These are phyloP conservation scores for Sporothrix brunneoviolacea DNA, from an alignment of 2,329 filamentous ascomycete genomes.

Conservation along the genomic window DNA sequence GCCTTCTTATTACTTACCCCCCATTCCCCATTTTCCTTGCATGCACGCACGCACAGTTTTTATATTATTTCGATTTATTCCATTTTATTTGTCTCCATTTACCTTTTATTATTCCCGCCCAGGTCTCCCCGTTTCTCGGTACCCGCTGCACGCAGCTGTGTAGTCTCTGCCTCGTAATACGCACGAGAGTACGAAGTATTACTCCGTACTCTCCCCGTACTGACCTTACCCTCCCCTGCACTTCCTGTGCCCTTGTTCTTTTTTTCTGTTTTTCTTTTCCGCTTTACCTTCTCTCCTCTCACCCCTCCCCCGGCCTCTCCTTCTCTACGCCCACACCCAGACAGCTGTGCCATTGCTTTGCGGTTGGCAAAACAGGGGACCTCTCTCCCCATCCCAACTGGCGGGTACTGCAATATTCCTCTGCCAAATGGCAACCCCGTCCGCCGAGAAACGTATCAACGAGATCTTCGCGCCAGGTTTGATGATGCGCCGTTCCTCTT, in stretches of 20 bases:
- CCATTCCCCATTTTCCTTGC: conserved; percentile 8
- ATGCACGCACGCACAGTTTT: conserved; percentile 7
- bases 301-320: not conserved
- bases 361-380: not conserved
- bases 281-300: not conserved
- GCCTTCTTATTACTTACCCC: conserved; percentile 7
- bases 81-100: conserved; percentile 6
- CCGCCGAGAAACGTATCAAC: conserved; percentile 22
- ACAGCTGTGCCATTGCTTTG: not conserved
- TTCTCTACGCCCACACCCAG: too few species aligned
- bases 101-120: conserved; percentile 2
- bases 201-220: not conserved
- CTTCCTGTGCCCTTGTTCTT: not conserved
- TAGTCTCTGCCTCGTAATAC: not conserved
- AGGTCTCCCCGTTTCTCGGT: conserved; percentile 6
- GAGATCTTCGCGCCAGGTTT: conserved; percentile 39
- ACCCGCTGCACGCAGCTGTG: conserved; percentile 1
- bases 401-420: not conserved
- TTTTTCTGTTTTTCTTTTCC: not conserved
- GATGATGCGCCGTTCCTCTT: conserved; percentile 34
- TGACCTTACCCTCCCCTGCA: conserved; percentile 1
- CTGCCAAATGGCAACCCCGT: not conserved
- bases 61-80: conserved; percentile 6
- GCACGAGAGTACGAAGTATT: not conserved
- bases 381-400: not conserved